These are phyloP conservation scores for Aureobasidium sp. DNA, from an alignment of 2,329 filamentous ascomycete genomes.

Conservation along the genomic window DNA sequence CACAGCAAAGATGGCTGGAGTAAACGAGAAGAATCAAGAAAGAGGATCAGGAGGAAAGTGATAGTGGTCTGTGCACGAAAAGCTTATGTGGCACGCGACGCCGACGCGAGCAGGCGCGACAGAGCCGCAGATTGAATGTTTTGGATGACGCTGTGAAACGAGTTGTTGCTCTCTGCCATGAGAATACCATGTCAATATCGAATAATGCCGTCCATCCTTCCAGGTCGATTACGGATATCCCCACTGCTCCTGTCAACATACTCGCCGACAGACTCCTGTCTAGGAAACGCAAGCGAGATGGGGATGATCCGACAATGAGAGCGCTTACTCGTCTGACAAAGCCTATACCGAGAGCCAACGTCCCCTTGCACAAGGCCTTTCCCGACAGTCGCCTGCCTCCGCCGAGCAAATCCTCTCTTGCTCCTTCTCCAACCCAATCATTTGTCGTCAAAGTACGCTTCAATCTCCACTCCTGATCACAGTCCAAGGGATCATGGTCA, in stretches of 20 bases:
- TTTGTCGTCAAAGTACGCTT: slow-evolving; percentile 2
- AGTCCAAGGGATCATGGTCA: too few relatives aligned
- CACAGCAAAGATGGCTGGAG: not conserved
- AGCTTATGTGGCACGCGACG: not conserved
- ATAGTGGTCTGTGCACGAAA: slow-evolving; percentile 1
- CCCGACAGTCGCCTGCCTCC: not conserved
- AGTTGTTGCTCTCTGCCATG: not conserved
- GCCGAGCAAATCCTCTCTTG: not conserved
- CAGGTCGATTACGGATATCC: not conserved
- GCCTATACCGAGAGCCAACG: not conserved
- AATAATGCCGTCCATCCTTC: slow-evolving; percentile 11
- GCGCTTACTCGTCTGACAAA: not conserved
- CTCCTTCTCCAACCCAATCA: not conserved
- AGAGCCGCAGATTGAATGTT: not conserved
- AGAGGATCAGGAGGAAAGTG: not conserved
- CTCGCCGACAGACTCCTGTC: slow-evolving; percentile 10
- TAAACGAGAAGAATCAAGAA: not conserved
- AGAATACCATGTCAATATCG: slow-evolving; percentile 18
- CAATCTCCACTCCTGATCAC: too few relatives aligned
- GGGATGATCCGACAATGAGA: not conserved
- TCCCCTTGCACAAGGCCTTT: not conserved
- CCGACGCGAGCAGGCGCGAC: not conserved
- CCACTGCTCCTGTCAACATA: not conserved
- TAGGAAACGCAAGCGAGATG: slow-evolving; percentile 19
- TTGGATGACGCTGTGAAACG: slow-evolving; percentile 5